Percentiles rank a stretch among this genome's conserved stretches.
Evolutionary conservation across 352 stramenopile species (phyloP).

Genomic region (Phytophthora litchii): DNA sequence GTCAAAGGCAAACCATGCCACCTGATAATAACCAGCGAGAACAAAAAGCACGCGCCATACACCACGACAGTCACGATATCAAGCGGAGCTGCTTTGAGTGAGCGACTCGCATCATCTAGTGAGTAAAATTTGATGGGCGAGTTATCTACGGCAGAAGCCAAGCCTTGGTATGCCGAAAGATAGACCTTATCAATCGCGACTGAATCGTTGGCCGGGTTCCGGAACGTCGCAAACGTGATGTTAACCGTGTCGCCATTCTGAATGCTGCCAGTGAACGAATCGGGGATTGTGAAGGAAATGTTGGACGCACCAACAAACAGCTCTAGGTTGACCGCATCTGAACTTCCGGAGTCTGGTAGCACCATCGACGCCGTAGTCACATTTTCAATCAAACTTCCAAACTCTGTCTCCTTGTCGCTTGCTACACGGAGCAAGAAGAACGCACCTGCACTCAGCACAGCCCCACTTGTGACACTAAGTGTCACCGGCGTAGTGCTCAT

Average conservation of each 20-base stretch:
- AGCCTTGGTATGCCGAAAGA: constrained; percentile 69
- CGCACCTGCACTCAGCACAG: constrained; percentile 54
- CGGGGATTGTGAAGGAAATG: constrained; percentile 77
- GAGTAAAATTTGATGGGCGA: constrained; percentile 53
- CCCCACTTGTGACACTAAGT: constrained; percentile 67
- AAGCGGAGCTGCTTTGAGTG: constrained; percentile 60
- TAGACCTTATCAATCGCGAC: constrained; percentile 69
- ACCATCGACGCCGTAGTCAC: constrained; percentile 54
- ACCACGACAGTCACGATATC: constrained; percentile 76
- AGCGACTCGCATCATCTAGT: constrained; percentile 48
- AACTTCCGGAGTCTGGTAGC: constrained; percentile 32
- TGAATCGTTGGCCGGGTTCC: constrained; percentile 68
- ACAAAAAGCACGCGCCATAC: constrained; percentile 79
- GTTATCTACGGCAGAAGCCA: constrained; percentile 67
- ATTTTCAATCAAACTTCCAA: constrained; percentile 59
- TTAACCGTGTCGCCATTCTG: constrained; percentile 77
- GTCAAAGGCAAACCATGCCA: constrained; percentile 86
- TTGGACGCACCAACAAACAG: constrained; percentile 62
- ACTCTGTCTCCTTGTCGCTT: constrained; percentile 56
- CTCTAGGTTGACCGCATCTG: constrained; percentile 41
- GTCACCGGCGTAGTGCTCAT: constrained; percentile 58
- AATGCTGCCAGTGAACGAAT: constrained; percentile 58
- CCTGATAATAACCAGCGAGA: constrained; percentile 85
- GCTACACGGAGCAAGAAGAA: constrained; percentile 79
- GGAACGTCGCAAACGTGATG: constrained; percentile 68